These are phyloP conservation scores for Hsuehochloa calcarea DNA, from an alignment of 176 grass and related monocot species.

Conservation along the genomic window DNA sequence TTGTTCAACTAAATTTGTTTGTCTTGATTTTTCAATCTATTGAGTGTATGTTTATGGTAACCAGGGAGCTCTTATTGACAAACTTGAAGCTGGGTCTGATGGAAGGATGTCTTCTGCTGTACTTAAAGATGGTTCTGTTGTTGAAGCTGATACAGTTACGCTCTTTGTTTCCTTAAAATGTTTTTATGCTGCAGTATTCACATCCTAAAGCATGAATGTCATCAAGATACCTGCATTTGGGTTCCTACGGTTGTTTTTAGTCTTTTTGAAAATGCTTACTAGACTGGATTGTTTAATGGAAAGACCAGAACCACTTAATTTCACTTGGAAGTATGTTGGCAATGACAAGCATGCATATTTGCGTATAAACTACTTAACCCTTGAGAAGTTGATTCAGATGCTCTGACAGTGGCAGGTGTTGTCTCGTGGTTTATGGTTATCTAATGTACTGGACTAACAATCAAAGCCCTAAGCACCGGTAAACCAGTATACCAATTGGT, in stretches of 20 bases:
- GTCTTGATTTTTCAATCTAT: background rate
- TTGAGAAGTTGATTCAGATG: background rate
- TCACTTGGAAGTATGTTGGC: background rate
- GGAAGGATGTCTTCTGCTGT: conserved; percentile 74
- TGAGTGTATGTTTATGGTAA: conserved; percentile 23
- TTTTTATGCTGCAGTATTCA: background rate
- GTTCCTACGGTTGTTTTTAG: background rate
- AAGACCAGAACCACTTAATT: background rate
- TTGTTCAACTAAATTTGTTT: conserved; percentile 15
- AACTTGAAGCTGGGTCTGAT: conserved; percentile 83
- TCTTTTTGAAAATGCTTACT: background rate
- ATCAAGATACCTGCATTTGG: background rate
- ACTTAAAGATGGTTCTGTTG: conserved; percentile 84
- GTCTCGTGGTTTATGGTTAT: background rate
- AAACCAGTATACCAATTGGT: background rate
- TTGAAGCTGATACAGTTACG: conserved; percentile 84
- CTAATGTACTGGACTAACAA: background rate
- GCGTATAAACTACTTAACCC: background rate
- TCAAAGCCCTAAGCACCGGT: background rate
- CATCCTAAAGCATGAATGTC: conserved; percentile 7
- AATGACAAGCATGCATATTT: background rate
- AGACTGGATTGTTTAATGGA: background rate
- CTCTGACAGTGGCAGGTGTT: background rate
- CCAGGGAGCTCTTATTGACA: conserved; percentile 63
- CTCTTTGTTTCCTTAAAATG: background rate